Percentiles rank a stretch among this genome's conserved stretches.
These are phyloP conservation scores for Cicer cuneatum DNA, from an alignment of 306 rosid genomes.

Conservation along the genomic window DNA sequence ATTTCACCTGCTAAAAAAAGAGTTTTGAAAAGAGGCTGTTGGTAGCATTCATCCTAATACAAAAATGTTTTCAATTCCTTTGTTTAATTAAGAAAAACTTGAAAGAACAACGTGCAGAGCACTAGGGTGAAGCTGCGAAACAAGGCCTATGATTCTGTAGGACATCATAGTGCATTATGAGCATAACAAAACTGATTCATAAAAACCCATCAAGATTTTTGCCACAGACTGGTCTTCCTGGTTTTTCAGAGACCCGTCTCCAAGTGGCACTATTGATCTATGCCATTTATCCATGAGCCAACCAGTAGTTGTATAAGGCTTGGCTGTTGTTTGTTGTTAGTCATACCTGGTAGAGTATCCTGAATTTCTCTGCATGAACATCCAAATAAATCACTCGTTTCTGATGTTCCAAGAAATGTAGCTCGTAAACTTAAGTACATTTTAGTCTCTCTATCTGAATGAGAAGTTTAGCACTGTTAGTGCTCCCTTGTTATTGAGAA, in stretches of 20 bases:
- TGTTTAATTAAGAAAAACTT: conserved; percentile 11
- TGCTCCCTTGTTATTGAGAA: not conserved
- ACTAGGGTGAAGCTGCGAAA: not conserved
- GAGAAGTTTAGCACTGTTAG: not conserved
- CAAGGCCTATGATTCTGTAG: not conserved
- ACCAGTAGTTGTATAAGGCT: not conserved
- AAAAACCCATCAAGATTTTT: too few species aligned
- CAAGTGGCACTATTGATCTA: not conserved
- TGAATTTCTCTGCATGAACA: conserved; percentile 21
- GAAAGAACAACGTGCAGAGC: not conserved
- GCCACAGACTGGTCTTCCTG: not conserved
- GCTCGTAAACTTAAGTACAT: not conserved
- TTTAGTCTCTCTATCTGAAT: not conserved
- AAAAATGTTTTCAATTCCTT: not conserved
- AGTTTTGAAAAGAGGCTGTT: not conserved
- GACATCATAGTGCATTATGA: not conserved
- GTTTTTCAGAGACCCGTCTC: not conserved
- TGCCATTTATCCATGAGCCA: conserved; percentile 1
- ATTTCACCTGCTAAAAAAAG: too few species aligned
- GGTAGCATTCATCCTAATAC: not conserved
- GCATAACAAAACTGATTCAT: not conserved
- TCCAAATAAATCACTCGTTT: conserved; percentile 6
- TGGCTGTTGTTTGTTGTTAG: not conserved
- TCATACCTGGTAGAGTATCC: conserved; percentile 12
- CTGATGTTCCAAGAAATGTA: not conserved